phyloP scores from a whole-genome alignment of 495 filamentous ascomycete genomes.

The Lasiosphaeris hirsuta region DNA sequence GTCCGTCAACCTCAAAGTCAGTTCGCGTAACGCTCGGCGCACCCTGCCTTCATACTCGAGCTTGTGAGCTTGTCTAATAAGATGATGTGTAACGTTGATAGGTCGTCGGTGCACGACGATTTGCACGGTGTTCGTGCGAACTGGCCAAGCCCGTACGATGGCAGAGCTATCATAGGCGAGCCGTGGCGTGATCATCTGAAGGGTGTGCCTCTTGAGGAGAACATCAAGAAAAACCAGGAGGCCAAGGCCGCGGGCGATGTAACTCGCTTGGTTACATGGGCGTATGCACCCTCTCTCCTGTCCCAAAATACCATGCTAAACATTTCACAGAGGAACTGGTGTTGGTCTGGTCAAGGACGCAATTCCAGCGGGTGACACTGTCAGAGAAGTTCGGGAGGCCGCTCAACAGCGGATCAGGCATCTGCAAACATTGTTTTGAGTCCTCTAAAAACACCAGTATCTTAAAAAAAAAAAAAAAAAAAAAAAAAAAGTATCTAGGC shows the following conservation, averaged over 20 bases:
- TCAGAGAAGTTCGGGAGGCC: conserved; percentile 61
- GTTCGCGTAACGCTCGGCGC: conserved; percentile 3
- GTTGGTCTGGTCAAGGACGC: conserved; percentile 64
- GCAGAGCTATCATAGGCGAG: conserved; percentile 58
- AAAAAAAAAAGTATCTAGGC: too few relatives aligned
- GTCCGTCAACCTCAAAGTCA: conserved; percentile 56
- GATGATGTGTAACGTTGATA: conserved; percentile 8
- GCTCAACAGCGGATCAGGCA: too few relatives aligned
- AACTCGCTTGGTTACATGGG: conserved; percentile 49
- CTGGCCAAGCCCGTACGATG: conserved; percentile 67
- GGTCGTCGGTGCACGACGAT: conserved; percentile 65
- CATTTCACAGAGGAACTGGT: conserved; percentile 38
- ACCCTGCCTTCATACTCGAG: too few relatives aligned
- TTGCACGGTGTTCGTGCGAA: conserved; percentile 55
- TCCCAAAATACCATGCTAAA: background rate
- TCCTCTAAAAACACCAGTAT: too few relatives aligned
- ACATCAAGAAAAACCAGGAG: conserved; percentile 57
- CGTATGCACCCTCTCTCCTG: conserved; percentile 32
- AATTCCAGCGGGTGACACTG: conserved; percentile 67
- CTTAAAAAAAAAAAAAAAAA: too few relatives aligned
- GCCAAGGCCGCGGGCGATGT: conserved; percentile 31
- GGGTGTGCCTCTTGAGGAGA: conserved; percentile 55
- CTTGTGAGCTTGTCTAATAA: too few relatives aligned
- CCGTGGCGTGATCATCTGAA: conserved; percentile 53
- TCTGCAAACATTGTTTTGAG: too few relatives aligned